Base-by-base conservation (phyloP, 129 eudicot genomes). In the Mikania micrantha region DNA sequence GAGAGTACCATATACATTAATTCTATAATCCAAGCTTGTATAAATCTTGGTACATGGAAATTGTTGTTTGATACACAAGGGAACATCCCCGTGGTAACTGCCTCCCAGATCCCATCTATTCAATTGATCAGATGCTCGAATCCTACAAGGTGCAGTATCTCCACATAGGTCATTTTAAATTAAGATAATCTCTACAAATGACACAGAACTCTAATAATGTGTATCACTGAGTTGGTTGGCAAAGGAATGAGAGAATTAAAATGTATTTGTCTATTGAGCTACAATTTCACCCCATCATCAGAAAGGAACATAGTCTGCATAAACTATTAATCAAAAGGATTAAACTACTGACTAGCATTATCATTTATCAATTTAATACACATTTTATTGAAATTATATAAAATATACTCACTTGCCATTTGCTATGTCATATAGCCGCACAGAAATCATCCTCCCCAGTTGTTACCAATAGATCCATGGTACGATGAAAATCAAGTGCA, bases 361-460 rank as follows among this genome's bases (percentile, higher is more conserved):
- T 21, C 67, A 10, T 60, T 60, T 52, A 40, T 54, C 28, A 17
- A 65, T 4, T 53, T 31, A 38, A 20, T 48, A 73, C 36, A 74
- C 72, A 60, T 48, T 67, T 28, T 29, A 20, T 45, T 54, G 63
- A 49, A 12, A 69, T 68, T 19, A 69, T 64, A 25, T 21, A 34
- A 28, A 39, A 48, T 24, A 4, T 54, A 85, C 96, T 84, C 79
- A 93, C 98, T 84, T 86, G 74, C 88, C 98, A 79, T 74, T 82
- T 19, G 89, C 84, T 61, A 82, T 82, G 77, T 86, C 98, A 82
- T 84, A 93, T 15, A 93, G 74, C 67, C 95, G 87, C 39, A 93
- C 88, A 1, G 95, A 88, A n/a, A 69, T 93, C 98, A 72, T 93
- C 98, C 63, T 88, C 98, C 74, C 92, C 81, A 3, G 98, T 72